Evolutionary conservation across 2,329 filamentous ascomycete species (phyloP).

Genomic region (Microdochium nivale): DNA sequence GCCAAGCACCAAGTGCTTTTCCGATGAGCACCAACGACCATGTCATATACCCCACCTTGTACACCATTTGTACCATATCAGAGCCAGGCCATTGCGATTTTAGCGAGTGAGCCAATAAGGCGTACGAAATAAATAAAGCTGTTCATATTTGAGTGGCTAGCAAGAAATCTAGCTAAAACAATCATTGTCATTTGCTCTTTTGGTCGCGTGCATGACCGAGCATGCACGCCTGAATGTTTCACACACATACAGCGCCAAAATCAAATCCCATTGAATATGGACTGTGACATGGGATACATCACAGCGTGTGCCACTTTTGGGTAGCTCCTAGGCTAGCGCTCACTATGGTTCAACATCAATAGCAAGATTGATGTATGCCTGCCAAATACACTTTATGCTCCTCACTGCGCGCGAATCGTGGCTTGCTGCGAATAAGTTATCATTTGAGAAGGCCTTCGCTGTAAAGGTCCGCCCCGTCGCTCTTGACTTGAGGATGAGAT

Average conservation of each 20-base stretch:
- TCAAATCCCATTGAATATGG: no score
- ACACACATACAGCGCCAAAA: no score
- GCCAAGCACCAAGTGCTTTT: not conserved
- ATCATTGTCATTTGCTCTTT: no score
- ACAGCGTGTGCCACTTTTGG: no score
- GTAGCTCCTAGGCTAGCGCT: no score
- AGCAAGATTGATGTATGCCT: no score
- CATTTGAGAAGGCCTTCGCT: not conserved
- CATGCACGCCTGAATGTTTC: no score
- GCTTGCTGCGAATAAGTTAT: not conserved
- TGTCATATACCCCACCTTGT: not conserved
- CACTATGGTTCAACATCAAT: no score
- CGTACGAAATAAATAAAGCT: not conserved
- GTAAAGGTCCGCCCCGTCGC: not conserved
- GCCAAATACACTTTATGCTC: not conserved
- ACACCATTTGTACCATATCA: not conserved
- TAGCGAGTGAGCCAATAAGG: not conserved
- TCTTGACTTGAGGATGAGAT: not conserved
- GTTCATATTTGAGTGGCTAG: not conserved
- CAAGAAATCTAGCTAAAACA: no score
- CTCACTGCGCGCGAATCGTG: not conserved
- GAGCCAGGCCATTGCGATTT: not conserved
- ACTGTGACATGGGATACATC: no score
- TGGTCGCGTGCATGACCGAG: no score
- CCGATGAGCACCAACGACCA: not conserved